Base-by-base conservation (phyloP, 2,329 filamentous ascomycete species). In the Fusarium sp. region DNA sequence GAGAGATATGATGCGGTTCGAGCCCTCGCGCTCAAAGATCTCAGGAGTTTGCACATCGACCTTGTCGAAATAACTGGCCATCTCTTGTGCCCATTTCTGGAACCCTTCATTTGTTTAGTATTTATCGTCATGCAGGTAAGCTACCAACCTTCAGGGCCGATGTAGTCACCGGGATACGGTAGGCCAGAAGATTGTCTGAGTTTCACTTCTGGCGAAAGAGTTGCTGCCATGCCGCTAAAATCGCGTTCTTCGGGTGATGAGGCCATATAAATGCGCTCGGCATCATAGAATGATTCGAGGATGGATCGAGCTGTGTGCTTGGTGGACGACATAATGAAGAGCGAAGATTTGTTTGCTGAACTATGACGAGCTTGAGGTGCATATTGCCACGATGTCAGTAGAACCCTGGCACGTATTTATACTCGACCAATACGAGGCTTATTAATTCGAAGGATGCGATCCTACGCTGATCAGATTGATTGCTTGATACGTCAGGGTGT, bases 231-330 rank as follows among this genome's bases (percentile, higher is more conserved):
- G 15, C 66, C 68, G 32, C 67, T 42, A 40, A 81, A 80, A 63
- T 80, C 78, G 44, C 77, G 74, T 8, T 74, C 25, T 27, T 75
- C 66, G 3, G 77, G 68, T 6, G 77, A 52, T 1, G 77, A 63
- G 4, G 77, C 69, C 76, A 80, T 81, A 61, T 79, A 81, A 12
- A 71, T 63, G 24, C 72, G 72, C 57, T 81, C 79, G 15, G 79
- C 79, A 9, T 72, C 74, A 53, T 81, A 81, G 73, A 81, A 80
- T 38, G 72, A 71, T 3, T 77, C 66, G 5, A 80, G 74, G 3
- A 80, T 73, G 38, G 74, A 76, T 25, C 74, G 68, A 14, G 75
- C 51, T 5, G 76, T 77, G 46, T 76, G 60, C 1, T 30, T 40
- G 22, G 47, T 10, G 20, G 68, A 12, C 1, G 50, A 25, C 68